Base-by-base conservation (phyloP, 192 early-diverging fungal species). In the Podila clonocystis region DNA sequence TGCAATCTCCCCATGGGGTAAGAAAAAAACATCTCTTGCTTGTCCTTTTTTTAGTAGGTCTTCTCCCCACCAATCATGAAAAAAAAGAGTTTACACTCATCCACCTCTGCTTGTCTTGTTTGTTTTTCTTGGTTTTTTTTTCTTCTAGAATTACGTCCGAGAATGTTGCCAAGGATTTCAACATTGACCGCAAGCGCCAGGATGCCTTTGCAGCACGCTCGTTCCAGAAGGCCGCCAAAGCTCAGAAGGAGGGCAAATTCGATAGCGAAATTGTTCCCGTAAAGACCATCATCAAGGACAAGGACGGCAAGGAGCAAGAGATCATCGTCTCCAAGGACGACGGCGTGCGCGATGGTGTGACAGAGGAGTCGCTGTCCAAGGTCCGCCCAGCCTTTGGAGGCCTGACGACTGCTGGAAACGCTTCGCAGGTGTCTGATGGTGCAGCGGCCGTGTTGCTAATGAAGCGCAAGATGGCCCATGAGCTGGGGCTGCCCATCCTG, bases 401-500 rank as follows among this genome's bases (percentile, higher is more conserved):
- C 24, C 77, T 84, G 50, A 95, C 96, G 30, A 98, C 96, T 33
- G 98, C 98, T 29, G 98, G 96, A 33, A 97, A 92, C 69, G 91
- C 96, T n/a, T 99, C 98, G 33, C 96, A 99, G 88, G 96, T 98
- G 66, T 96, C 97, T 12, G 98, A 99, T 82, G 97, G 97, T 62
- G 98, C 97, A 29, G 98, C 96, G 13, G 97, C 94, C 9, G 95
- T 97, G 58, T 86, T 99, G 66, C 83, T 99, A 75, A 96, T 96
- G 93, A 95, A 95, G 83, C 92, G 98, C 70, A 93, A 91, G 82
- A 92, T 88, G 33, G 98, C 98, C 7, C 84, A 94, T 50, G 93
- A 92, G 82, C 89, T 97, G 19, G 91, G 93, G 9, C 83, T 98
- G 70, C 90, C 94, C 63, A 88, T 95, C 60, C 62, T 95, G 76